Conservation (phyloP, 2,329 filamentous ascomycete species). For the Aciculosporium take region DNA sequence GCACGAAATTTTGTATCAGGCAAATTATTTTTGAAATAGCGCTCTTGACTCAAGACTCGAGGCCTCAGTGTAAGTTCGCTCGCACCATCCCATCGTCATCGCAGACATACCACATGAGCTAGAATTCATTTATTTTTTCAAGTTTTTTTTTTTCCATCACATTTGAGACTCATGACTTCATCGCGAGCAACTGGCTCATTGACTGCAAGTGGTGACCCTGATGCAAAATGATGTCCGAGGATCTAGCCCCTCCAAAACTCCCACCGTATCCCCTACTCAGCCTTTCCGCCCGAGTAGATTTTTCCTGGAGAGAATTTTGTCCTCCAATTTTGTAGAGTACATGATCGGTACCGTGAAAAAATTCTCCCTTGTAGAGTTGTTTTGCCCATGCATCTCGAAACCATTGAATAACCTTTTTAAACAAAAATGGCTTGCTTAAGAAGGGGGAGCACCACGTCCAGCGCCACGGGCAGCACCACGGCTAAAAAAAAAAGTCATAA, state of each 20-base stretch:
- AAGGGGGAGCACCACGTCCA: slow-evolving; percentile 62
- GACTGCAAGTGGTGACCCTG: slow-evolving; percentile 26
- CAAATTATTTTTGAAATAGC: too few relatives aligned
- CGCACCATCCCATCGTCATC: background rate
- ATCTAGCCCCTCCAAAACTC: slow-evolving; percentile 31
- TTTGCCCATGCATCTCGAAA: slow-evolving; percentile 28
- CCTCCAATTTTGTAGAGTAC: slow-evolving; percentile 31
- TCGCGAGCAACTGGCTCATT: slow-evolving; percentile 19
- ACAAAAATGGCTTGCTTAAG: slow-evolving; percentile 34
- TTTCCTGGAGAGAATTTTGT: slow-evolving; percentile 23
- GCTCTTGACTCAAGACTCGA: too few relatives aligned
- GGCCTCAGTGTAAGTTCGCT: too few relatives aligned
- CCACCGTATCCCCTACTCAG: slow-evolving; percentile 28
- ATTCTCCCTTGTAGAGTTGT: background rate
- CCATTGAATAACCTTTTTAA: slow-evolving; percentile 24
- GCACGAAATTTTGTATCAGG: too few relatives aligned
- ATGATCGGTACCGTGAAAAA: slow-evolving; percentile 23
- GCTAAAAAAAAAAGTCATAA: slow-evolving; percentile 27
- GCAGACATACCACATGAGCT: background rate
- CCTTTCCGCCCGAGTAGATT: slow-evolving; percentile 13
- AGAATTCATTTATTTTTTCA: background rate
- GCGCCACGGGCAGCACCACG: slow-evolving; percentile 71
- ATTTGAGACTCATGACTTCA: background rate
- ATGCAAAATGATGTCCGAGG: slow-evolving; percentile 35
- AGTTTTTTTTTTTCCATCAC: background rate